Base-by-base conservation (phyloP, 164 flowering plant genomes). In the Annona cherimola region DNA sequence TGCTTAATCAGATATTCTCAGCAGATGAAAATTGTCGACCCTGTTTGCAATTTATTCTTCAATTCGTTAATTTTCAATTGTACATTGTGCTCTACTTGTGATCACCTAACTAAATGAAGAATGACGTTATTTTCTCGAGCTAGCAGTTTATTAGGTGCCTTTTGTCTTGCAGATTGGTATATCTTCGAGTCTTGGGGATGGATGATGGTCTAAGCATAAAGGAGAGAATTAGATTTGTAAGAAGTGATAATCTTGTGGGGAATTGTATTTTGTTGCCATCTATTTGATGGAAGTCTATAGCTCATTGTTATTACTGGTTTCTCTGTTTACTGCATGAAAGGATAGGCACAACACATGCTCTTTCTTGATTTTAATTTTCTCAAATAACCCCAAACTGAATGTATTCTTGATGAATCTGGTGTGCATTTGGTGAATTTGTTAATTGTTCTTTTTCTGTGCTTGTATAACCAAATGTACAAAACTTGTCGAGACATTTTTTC, bases 101-200 rank as follows among this genome's bases (percentile, higher is more conserved):
- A 16, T 12, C 14, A 16, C 14, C 14, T 50, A 50, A 50, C 14
- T 12, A 50, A 11, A 9, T 50, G 57, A 11, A 26, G 35, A 26
- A n/a, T 18, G 4, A 18, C 9, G 40, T 41, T 41, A 6, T 50
- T 57, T 55, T n/a, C 9, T 57, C 11, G 6, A 6, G 2, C 57
- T 26, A 26, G 40, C 11, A 41, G 14, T 57, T 55, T 45, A 57
- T 57, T 57, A 20, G 5, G 63, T 16, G 4, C 1, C 5, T 26
- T 69, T 26, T 69, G 61, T 3, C 39, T 77, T 79, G 62, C 87
- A 95, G 99, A 78, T 83, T 95, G 85, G 83, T 83, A 69, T 93
- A 95, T 74, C 93, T 95, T 72, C 88, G 86, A 74, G 96, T 95
- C 44, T 82, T 87, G n/a, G 99, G 96, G 68, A 95, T 95, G 99